Conservation (phyloP, 75 land plant genomes). For the Picea glauca region DNA sequence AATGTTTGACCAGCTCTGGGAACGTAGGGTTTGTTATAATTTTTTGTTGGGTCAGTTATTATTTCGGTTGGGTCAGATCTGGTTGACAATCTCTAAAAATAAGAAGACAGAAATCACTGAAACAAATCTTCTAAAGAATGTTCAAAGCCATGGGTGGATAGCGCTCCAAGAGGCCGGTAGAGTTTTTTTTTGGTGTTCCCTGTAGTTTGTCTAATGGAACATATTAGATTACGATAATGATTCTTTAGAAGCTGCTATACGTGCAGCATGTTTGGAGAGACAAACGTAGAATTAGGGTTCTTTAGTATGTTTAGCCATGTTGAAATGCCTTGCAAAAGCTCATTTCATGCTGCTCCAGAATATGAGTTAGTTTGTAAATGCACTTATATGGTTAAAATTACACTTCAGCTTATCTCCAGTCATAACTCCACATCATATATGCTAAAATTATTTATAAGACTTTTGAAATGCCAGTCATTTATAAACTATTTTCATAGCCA, state of each 20-base stretch:
- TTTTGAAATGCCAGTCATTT: background rate
- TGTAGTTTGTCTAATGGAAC: too few species aligned
- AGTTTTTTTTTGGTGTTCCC: too few species aligned
- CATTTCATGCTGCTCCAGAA: constrained; percentile 7
- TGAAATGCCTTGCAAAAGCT: constrained; percentile 2
- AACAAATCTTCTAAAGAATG: background rate
- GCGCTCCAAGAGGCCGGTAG: too few species aligned
- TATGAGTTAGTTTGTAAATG: constrained; percentile 4
- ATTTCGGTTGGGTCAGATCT: background rate
- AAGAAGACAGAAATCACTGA: background rate
- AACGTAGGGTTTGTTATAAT: too few species aligned
- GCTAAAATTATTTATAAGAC: background rate
- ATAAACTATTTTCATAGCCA: background rate
- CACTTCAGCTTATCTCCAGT: background rate
- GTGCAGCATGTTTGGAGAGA: background rate
- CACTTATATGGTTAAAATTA: background rate
- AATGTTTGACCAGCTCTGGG: too few species aligned
- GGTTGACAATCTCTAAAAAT: background rate
- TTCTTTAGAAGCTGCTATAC: background rate
- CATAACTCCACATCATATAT: background rate
- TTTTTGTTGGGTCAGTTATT: background rate
- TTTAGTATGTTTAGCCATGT: constrained; percentile 2
- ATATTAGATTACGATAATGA: too few species aligned
- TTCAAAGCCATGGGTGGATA: too few species aligned
- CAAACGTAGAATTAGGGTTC: background rate